phyloP scores from a whole-genome alignment of 768 basidiomycete genomes.

The Pholiota microspora region DNA sequence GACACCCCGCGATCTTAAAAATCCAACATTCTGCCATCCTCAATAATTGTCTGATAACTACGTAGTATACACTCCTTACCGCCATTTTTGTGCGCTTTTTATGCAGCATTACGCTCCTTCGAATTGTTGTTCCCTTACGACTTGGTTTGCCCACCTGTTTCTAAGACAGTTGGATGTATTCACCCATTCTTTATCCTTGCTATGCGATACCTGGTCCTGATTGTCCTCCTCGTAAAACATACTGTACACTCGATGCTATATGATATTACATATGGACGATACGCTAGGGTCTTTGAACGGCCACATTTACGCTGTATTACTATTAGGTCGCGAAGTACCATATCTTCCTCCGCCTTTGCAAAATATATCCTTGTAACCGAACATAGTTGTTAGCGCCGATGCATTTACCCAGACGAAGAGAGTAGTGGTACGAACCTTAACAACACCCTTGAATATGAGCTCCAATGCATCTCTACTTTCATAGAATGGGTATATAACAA shows the following conservation, averaged over 20 bases:
- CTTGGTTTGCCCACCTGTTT: not conserved
- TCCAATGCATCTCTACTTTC: conserved; percentile 72
- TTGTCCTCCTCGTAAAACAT: not conserved
- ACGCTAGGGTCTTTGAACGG: no score
- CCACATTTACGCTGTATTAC: not conserved
- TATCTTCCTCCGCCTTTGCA: not conserved
- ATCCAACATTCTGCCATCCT: no score
- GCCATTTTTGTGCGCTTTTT: not conserved
- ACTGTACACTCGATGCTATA: not conserved
- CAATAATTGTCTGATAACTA: no score
- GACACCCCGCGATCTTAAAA: no score
- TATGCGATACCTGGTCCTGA: not conserved
- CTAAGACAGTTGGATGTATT: not conserved
- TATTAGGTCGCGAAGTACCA: not conserved
- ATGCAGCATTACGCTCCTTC: not conserved
- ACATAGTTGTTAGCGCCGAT: not conserved
- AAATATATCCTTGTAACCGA: not conserved
- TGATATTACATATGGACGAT: no score
- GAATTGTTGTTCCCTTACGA: not conserved
- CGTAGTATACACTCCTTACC: not conserved
- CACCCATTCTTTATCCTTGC: not conserved
- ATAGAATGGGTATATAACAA: conserved; percentile 89
- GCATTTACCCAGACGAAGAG: not conserved
- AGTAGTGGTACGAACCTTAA: conserved; percentile 46
- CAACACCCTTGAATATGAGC: conserved; percentile 57